Evolutionary conservation across 495 filamentous ascomycete genomes (phyloP).

Genomic region (Apiosordaria backusii): DNA sequence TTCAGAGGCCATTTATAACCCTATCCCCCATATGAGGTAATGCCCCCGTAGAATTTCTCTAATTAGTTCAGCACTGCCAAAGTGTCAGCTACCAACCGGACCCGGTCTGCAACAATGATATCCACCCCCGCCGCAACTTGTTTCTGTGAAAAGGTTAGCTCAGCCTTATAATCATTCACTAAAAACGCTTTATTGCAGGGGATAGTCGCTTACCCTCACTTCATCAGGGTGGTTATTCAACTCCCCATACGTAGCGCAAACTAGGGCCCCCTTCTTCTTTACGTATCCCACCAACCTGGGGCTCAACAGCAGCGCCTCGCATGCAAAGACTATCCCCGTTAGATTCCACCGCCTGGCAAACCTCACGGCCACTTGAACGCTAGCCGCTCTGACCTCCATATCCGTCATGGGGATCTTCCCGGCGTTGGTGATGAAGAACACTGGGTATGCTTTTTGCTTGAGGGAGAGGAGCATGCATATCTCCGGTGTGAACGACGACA

Average conservation of each 20-base stretch:
- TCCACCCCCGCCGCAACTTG: slow-evolving; percentile 37
- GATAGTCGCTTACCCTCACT: not conserved
- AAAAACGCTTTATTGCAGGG: too few relatives aligned
- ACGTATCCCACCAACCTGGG: slow-evolving; percentile 35
- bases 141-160: slow-evolving; percentile 40
- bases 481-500: slow-evolving; percentile 46
- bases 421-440: slow-evolving; percentile 42
- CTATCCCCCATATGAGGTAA: too few relatives aligned
- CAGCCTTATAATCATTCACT: slow-evolving; percentile 18
- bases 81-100: not conserved
- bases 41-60: slow-evolving; percentile 16
- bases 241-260: slow-evolving; percentile 33
- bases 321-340: slow-evolving; percentile 34
- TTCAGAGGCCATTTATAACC: too few relatives aligned
- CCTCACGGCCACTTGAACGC: slow-evolving; percentile 36
- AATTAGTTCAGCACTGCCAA: slow-evolving; percentile 1
- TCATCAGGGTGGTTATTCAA: slow-evolving; percentile 31
- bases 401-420: slow-evolving; percentile 32
- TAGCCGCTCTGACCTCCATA: slow-evolving; percentile 25
- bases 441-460: slow-evolving; percentile 41
- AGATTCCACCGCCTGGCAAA: slow-evolving; percentile 40
- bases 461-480: slow-evolving; percentile 39
- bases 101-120: slow-evolving; percentile 7
- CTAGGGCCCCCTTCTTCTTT: slow-evolving; percentile 26
- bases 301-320: slow-evolving; percentile 34